Conservation (phyloP, 805 yeast species). For the Nematodospora valgi region DNA sequence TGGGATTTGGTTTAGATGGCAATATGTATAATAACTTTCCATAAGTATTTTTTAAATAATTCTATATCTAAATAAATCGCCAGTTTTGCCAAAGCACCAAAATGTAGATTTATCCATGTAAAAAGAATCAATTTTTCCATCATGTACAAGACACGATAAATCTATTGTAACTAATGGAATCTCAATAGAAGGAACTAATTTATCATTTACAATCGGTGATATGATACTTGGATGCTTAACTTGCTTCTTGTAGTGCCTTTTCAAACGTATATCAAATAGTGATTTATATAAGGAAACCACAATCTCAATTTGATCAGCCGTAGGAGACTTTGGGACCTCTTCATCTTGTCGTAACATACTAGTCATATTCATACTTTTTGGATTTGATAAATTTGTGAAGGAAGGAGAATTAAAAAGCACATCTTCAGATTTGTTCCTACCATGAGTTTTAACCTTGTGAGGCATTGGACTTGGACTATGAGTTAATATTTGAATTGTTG, state of each 20-base stretch:
- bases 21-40: slow-evolving; percentile 6
- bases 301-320: slow-evolving; percentile 20
- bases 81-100: slow-evolving; percentile 39
- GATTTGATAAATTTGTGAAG: slow-evolving; percentile 4
- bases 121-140: slow-evolving; percentile 35
- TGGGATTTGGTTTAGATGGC: slow-evolving; percentile 45
- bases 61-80: slow-evolving; percentile 35
- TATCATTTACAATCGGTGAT: slow-evolving; percentile 37
- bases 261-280: slow-evolving; percentile 31
- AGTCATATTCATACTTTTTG: slow-evolving; percentile 21
- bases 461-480: slow-evolving; percentile 3
- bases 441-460: slow-evolving; percentile 3
- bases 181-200: slow-evolving; percentile 35
- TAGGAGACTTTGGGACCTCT: neutral
- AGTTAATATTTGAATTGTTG: slow-evolving; percentile 3
- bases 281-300: slow-evolving; percentile 31
- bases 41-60: slow-evolving; percentile 7
- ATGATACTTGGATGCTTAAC: slow-evolving; percentile 20
- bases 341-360: slow-evolving; percentile 13
- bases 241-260: slow-evolving; percentile 26
- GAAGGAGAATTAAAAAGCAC: slow-evolving; percentile 1
- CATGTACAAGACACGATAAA: slow-evolving; percentile 27
- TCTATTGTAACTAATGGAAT: slow-evolving; percentile 33
- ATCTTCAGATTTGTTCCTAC: slow-evolving; percentile 4
- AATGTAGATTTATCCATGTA: slow-evolving; percentile 24